Evolutionary conservation across 2,329 filamentous ascomycete genomes (phyloP).

Genomic region (Karstenula rhodostoma): DNA sequence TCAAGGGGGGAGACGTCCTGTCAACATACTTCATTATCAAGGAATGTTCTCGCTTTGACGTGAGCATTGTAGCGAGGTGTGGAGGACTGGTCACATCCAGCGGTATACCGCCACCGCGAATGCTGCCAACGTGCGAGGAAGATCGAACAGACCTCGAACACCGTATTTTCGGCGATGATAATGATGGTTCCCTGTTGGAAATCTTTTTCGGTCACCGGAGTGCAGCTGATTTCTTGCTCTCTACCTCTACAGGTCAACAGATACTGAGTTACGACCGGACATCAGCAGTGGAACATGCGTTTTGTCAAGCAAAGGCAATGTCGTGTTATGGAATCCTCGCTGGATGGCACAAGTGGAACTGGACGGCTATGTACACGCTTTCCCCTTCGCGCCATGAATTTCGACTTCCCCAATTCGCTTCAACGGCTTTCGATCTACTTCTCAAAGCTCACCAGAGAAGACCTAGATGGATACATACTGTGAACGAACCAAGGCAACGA

Average conservation of each 20-base stretch:
- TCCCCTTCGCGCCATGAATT: neutral
- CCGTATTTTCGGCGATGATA: neutral
- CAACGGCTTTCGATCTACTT: neutral
- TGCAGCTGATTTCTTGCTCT: conserved; percentile 1
- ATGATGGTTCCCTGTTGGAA: neutral
- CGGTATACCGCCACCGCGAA: neutral
- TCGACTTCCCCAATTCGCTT: neutral
- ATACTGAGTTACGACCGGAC: neutral
- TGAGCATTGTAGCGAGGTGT: neutral
- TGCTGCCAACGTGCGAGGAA: neutral
- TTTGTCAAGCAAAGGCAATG: neutral
- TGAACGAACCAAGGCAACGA: neutral
- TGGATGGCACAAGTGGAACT: neutral
- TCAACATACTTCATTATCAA: neutral
- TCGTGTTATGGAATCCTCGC: neutral
- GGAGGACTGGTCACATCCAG: conserved; percentile 1
- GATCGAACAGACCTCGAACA: neutral
- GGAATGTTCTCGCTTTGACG: conserved; percentile 3
- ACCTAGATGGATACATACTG: neutral
- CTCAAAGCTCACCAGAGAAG: neutral
- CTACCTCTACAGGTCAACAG: neutral
- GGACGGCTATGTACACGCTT: no score
- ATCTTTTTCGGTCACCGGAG: conserved; percentile 3
- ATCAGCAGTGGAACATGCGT: neutral
- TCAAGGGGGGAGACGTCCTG: neutral